These are phyloP conservation scores for Sugiyamaella chiloensis DNA, from an alignment of 805 yeast species.

Conservation along the genomic window DNA sequence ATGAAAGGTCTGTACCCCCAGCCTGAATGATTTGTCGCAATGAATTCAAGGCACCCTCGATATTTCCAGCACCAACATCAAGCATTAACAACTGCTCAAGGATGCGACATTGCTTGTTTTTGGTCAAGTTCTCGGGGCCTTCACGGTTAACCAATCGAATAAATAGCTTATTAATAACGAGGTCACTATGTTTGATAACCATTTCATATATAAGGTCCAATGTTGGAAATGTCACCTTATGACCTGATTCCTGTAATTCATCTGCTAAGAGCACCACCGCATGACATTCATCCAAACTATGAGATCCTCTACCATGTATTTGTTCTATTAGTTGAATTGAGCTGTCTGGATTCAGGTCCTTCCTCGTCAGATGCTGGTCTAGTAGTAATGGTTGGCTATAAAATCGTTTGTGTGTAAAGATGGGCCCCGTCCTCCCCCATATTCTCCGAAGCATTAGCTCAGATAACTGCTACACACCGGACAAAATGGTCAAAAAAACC, in stretches of 20 bases:
- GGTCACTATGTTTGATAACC: slow-evolving; percentile 10
- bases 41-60: slow-evolving; percentile 8
- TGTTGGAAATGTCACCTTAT: not conserved
- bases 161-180: slow-evolving; percentile 2
- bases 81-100: not conserved
- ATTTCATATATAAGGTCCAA: slow-evolving; percentile 9
- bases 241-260: not conserved
- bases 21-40: slow-evolving; percentile 20
- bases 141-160: not conserved
- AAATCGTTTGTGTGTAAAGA: too few relatives aligned
- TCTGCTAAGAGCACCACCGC: not conserved
- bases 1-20: slow-evolving; percentile 20
- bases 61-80: slow-evolving; percentile 1
- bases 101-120: not conserved
- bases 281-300: not conserved
- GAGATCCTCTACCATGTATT: not conserved
- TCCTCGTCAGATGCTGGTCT: too few relatives aligned
- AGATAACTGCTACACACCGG: too few relatives aligned
- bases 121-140: not conserved
- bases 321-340: not conserved
- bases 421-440: too few relatives aligned
- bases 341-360: not conserved
- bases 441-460: too few relatives aligned
- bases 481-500: too few relatives aligned
- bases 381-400: too few relatives aligned